These are phyloP conservation scores for Pichia norvegensis DNA, from an alignment of 1,139 yeast genomes.

Conservation along the genomic window DNA sequence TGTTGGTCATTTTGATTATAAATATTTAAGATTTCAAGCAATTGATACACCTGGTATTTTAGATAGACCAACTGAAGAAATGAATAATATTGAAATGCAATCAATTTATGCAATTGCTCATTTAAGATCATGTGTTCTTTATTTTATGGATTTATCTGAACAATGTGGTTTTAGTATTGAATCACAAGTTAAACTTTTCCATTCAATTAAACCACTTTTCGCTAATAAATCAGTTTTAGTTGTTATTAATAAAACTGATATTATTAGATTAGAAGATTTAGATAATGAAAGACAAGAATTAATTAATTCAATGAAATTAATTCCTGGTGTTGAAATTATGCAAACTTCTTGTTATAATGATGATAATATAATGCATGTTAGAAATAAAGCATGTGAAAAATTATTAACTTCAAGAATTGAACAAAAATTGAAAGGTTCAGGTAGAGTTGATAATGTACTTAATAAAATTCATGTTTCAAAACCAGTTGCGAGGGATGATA, in stretches of 20 bases:
- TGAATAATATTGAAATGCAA: conserved; percentile 99
- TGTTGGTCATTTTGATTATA: conserved; percentile 97
- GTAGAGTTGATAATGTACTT: conserved; percentile 80
- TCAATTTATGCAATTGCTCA: conserved; percentile 98
- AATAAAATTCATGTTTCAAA: conserved; percentile 92
- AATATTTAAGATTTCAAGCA: conserved; percentile 94
- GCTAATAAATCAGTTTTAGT: conserved; percentile 95
- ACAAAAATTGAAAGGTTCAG: conserved; percentile 89
- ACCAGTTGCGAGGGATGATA: conserved; percentile 84
- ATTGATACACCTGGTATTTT: conserved; percentile 98
- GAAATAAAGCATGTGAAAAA: conserved; percentile 96
- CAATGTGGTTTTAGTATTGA: conserved; percentile 98
- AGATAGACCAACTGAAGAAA: conserved; percentile 98
- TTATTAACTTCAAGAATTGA: conserved; percentile 92
- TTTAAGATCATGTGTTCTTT: conserved; percentile 88
- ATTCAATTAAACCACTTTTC: conserved; percentile 91
- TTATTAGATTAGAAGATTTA: conserved; percentile 76
- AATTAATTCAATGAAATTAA: conserved; percentile 51
- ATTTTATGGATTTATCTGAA: conserved; percentile 97
- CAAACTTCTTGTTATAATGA: conserved; percentile 90
- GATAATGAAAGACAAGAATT: conserved; percentile 68
- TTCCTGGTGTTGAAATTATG: conserved; percentile 86
- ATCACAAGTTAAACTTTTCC: conserved; percentile 94
- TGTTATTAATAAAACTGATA: conserved; percentile 91
- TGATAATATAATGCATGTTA: conserved; percentile 90